Evolutionary conservation across 176 grass and related monocot species (phyloP).

Genomic region (Bothriochloa decipiens): DNA sequence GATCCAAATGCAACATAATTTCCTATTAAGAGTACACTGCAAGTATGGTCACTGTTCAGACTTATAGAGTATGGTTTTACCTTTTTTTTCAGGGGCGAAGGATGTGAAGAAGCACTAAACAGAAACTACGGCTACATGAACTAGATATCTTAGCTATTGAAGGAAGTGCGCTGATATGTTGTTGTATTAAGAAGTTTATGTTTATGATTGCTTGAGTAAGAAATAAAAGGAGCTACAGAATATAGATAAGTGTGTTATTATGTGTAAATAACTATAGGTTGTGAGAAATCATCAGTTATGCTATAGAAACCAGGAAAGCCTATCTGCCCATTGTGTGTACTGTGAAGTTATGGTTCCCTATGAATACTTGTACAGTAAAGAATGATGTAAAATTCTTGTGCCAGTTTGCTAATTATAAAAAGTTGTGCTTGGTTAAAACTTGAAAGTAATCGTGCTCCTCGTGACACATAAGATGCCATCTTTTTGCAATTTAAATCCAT

Average conservation of each 20-base stretch:
- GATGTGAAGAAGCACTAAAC: slow-evolving; percentile 29
- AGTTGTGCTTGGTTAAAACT: slow-evolving; percentile 19
- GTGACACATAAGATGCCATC: not conserved
- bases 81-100: slow-evolving; percentile 44
- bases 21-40: not conserved
- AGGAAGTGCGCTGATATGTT: slow-evolving; percentile 34
- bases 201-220: slow-evolving; percentile 6
- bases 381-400: slow-evolving; percentile 35
- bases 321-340: not conserved
- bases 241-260: not conserved
- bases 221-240: slow-evolving; percentile 40
- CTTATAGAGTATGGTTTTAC: not conserved
- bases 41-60: not conserved
- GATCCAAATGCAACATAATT: not conserved
- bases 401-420: slow-evolving; percentile 39
- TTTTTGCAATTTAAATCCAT: not conserved
- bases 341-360: not conserved
- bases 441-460: slow-evolving; percentile 5
- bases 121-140: slow-evolving; percentile 27
- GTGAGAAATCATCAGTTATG: not conserved
- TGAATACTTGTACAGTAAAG: slow-evolving; percentile 16
- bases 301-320: slow-evolving; percentile 8
- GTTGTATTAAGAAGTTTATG: slow-evolving; percentile 21
- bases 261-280: slow-evolving; percentile 15
- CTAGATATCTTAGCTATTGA: slow-evolving; percentile 21